phyloP scores from a whole-genome alignment of 1,284 basidiomycete species.

The Cryptococcus maquisensis region DNA sequence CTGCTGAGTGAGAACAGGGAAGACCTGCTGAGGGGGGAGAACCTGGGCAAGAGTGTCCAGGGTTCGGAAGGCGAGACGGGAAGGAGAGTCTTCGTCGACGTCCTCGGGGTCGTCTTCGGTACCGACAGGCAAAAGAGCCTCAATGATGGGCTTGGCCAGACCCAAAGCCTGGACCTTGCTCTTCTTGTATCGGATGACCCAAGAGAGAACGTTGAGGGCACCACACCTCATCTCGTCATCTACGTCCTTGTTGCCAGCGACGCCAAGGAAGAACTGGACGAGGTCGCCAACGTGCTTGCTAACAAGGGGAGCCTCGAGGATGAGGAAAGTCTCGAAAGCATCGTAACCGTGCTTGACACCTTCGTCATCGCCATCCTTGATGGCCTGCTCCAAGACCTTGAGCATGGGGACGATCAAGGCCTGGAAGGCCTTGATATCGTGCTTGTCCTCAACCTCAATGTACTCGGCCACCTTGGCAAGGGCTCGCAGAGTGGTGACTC shows the following conservation, averaged over 20 bases:
- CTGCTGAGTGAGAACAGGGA: constrained; percentile 81
- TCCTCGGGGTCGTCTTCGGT: constrained; percentile 86
- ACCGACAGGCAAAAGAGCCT: constrained; percentile 89
- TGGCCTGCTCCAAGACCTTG: constrained; percentile 77
- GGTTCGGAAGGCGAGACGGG: constrained; percentile 87
- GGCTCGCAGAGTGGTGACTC: constrained; percentile 84
- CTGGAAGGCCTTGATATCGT: constrained; percentile 86
- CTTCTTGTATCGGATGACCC: constrained; percentile 98
- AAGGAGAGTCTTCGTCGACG: constrained; percentile 73
- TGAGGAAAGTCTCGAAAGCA: constrained; percentile 91
- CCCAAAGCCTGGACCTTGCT: constrained; percentile 85
- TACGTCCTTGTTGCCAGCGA: constrained; percentile 73
- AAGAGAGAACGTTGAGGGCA: constrained; percentile 89
- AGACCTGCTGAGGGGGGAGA: constrained; percentile 92
- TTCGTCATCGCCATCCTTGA: constrained; percentile 76
- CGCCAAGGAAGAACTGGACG: constrained; percentile 81
- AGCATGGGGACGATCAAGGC: constrained; percentile 84
- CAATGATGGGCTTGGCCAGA: constrained; percentile 81
- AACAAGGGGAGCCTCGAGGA: constrained; percentile 88
- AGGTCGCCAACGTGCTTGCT: constrained; percentile 84
- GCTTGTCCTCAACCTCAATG: constrained; percentile 82
- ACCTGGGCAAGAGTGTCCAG: constrained; percentile 91
- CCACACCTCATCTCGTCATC: constrained; percentile 83
- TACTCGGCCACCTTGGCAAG: constrained; percentile 92
- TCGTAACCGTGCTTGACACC: constrained; percentile 89